Base-by-base conservation (phyloP, 139 green algal species). In the Diplosphaera chodatii region DNA sequence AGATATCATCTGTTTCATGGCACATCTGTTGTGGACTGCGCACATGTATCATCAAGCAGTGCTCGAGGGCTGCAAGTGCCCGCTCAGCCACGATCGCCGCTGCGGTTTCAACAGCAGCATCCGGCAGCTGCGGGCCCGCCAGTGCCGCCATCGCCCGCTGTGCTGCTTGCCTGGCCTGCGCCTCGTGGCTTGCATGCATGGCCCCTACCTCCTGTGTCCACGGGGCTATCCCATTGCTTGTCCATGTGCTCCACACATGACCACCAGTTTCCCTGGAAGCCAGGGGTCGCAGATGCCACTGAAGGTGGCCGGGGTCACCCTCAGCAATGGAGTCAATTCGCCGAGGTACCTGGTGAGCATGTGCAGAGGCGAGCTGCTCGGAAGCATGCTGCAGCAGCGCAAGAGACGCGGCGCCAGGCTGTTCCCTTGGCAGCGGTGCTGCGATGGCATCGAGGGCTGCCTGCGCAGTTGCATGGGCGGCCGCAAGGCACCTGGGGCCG, bases 81-180 rank as follows among this genome's bases (percentile, higher is more conserved):
- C 18, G 34, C 40, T 84, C 74, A 0, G 66, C 74, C 23, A 67
- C 74, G 6, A 84, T 74, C 10, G 75, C 78, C 0, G 78, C 78
- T 3, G 78, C 78, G 1, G 78, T 82, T n/a, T 40, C 73, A 16
- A 82, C 55, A 29, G 78, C 75, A 3, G 75, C 78, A 0, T 65
- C 63, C 6, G 66, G 66, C 31, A 73, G 55, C 23, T 48, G n/a
- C 0, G 70, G 63, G 16, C 59, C 55, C 22, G 62, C 32, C 13
- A 84, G 71, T 1, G 66, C 74, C 28, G 40, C 34, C 59, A 80
- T 32, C 3, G 74, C 78, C 1, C 56, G 66, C 55, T 32, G 65
- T 6, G 78, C 75, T 1, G 10, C 18, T 1, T 29, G 0, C 23
- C 62, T 29, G 6, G 74, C 67, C 15, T 62, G 29, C 3, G n/a